Evolutionary conservation across 2,329 filamentous ascomycete species (phyloP).

Genomic region (Didymella exigua): DNA sequence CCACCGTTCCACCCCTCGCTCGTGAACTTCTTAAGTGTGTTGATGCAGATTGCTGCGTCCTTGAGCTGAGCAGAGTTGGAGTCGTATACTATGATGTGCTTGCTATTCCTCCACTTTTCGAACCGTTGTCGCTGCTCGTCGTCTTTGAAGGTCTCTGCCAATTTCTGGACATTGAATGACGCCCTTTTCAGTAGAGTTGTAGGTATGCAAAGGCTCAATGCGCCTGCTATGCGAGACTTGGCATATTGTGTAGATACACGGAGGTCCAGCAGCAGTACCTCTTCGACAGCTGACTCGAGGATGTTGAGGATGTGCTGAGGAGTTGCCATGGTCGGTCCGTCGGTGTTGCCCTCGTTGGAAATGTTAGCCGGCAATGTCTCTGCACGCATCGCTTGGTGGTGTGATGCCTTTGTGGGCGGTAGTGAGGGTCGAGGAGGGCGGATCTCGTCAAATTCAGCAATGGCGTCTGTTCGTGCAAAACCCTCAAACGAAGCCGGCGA

Average conservation of each 20-base stretch:
- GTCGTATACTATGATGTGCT: slow-evolving; percentile 87
- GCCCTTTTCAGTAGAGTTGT: slow-evolving; percentile 90
- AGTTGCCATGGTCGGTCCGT: slow-evolving; percentile 51
- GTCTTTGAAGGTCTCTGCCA: slow-evolving; percentile 83
- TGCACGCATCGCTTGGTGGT: slow-evolving; percentile 43
- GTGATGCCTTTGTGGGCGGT: slow-evolving; percentile 27
- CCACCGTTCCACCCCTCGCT: slow-evolving; percentile 79
- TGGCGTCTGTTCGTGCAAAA: slow-evolving; percentile 41
- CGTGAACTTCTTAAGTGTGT: slow-evolving; percentile 92
- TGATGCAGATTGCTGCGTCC: slow-evolving; percentile 79
- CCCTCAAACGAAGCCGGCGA: slow-evolving; percentile 55
- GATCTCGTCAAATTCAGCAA: slow-evolving; percentile 45
- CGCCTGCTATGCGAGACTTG: slow-evolving; percentile 74
- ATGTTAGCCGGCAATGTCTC: slow-evolving; percentile 53
- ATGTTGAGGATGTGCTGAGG: slow-evolving; percentile 57
- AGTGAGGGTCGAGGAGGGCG: slow-evolving; percentile 41
- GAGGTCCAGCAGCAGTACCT: slow-evolving; percentile 79
- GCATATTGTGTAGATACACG: slow-evolving; percentile 84
- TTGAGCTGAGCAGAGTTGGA: slow-evolving; percentile 75
- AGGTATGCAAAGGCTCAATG: slow-evolving; percentile 91
- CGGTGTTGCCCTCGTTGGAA: slow-evolving; percentile 29
- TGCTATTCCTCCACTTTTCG: slow-evolving; percentile 73
- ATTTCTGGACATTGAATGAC: slow-evolving; percentile 86
- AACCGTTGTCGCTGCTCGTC: slow-evolving; percentile 74
- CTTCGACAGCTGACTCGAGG: slow-evolving; percentile 53